A percentile compares a stretch with the other conserved stretches of the same genome.
phyloP scores from a whole-genome alignment of 1,284 basidiomycete species.

The Polyporus tsugae region DNA sequence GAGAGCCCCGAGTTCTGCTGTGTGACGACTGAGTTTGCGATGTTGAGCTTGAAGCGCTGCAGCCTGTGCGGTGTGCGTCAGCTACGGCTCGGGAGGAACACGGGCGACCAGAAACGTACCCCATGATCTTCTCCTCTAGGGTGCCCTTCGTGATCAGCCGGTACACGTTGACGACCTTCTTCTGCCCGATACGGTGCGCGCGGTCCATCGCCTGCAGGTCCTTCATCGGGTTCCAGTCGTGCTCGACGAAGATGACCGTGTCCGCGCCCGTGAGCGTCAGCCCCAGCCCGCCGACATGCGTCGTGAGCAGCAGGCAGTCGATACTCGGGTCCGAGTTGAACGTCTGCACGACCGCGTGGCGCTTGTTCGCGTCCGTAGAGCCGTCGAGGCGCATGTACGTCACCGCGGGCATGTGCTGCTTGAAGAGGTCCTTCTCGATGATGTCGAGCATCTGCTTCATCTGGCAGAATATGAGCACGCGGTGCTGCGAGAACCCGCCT shows the following conservation, averaged over 20 bases:
- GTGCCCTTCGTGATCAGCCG: conserved; percentile 97
- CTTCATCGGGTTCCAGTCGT: conserved; percentile 99
- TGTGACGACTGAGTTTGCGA: conserved; percentile 96
- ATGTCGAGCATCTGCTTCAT: conserved; percentile 99
- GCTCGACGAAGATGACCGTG: conserved; percentile 99
- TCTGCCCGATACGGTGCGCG: conserved; percentile 98
- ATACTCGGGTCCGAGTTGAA: conserved; percentile 99
- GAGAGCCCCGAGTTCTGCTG: conserved; percentile 95
- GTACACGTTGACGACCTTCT: conserved; percentile 99
- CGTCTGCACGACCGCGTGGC: conserved; percentile 96
- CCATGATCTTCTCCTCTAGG: conserved; percentile 99
- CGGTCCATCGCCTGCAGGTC: conserved; percentile 99
- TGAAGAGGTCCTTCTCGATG: conserved; percentile 95
- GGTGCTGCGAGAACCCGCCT: conserved; percentile 88
- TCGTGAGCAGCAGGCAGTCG: conserved; percentile 95
- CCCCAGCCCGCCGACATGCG: conserved; percentile 96
- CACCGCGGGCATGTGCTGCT: conserved; percentile 91
- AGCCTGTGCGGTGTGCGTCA: conserved; percentile 56
- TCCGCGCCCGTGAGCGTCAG: conserved; percentile 98
- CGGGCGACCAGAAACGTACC: conserved; percentile 59
- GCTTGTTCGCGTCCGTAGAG: conserved; percentile 86
- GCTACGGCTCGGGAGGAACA: neutral
- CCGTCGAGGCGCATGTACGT: conserved; percentile 99
- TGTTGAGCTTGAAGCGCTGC: conserved; percentile 99
- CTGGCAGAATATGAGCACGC: conserved; percentile 99